Evolutionary conservation across 2,329 filamentous ascomycete genomes (phyloP), one percentile per base, ranked within the genome.

Genomic region (Pseudopyrenochaeta lycopersici): DNA sequence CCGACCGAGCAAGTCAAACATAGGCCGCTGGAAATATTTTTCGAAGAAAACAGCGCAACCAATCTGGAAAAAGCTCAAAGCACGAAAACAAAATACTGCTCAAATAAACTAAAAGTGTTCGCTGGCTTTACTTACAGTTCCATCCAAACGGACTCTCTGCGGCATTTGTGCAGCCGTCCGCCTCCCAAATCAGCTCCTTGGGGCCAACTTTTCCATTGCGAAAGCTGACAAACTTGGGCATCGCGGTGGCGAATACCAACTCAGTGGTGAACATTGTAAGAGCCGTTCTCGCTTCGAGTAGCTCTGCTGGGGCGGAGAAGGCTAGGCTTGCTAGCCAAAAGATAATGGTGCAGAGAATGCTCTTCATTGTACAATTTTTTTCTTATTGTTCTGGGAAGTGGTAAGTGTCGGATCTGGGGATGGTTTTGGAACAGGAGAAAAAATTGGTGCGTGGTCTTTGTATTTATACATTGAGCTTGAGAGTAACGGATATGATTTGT

Each of bases 101-200:
- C n/a, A n/a, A n/a, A n/a, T n/a, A n/a, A 20, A 33, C 9, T n/a
- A 17, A 20, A 36, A 35, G 11, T 18, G n/a, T 9, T 32, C 17
- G 11, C 27, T 11, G 2, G 7, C n/a, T 31, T 39, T 3, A 36
- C 48, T 7, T 54, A 58, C 58, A 76, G 47, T 76, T 49, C 46
- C 68, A 74, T 9, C 72, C 73, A 5, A 67, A 52, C 2, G 71
- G 73, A 17, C 67, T 63, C 32, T 77, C 74, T 0, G 71, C 71
- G 9, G 72, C 72, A 7, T 29, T 46, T 11, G 64, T 66, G 66
- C 76, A 78, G 31, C 73, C 74, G 50, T 78, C 69, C 14, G 68
- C 68, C 21, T 33, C 48, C 75, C 76, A 78, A 58, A 74, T 66
- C 9, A 77, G 60, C 33, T 52, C 62, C 0, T 76, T 17, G 1